Conservation (phyloP, 2,329 filamentous ascomycete genomes). For the Neopestalotiopsis sp. region DNA sequence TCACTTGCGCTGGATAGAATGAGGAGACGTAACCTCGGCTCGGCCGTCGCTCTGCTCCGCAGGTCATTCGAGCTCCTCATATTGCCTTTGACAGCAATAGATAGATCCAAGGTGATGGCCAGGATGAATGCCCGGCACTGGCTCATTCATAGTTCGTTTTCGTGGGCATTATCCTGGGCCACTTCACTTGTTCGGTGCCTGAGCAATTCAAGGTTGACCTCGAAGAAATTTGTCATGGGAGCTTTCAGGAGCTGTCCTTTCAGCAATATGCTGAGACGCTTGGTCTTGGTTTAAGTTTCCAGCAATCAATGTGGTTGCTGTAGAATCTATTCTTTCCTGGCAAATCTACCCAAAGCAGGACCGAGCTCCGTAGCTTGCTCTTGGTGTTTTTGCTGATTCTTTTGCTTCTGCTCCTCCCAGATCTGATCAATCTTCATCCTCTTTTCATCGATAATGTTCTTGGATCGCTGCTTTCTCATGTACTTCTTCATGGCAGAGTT, state of each 20-base stretch:
- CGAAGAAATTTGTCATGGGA: neutral
- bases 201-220: neutral
- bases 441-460: constrained; percentile 97
- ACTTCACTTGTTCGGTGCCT: neutral
- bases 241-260: neutral
- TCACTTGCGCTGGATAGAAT: no score
- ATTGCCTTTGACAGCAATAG: no score
- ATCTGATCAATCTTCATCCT: constrained; percentile 84
- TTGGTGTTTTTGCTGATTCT: constrained; percentile 64
- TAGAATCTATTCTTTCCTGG: constrained; percentile 62
- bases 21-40: no score
- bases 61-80: no score
- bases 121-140: no score
- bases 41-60: no score
- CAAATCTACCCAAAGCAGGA: constrained; percentile 85
- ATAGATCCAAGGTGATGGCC: no score
- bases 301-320: neutral
- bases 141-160: no score
- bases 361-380: constrained; percentile 78
- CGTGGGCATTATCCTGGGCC: neutral
- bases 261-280: neutral
- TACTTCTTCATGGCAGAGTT: constrained; percentile 89
- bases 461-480: constrained; percentile 86
- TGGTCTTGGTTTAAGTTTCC: neutral
- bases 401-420: constrained; percentile 72